Evolutionary conservation across 1,284 basidiomycete genomes (phyloP), one percentile per base, ranked within the genome.

Genomic region (Naganishia sp.): DNA sequence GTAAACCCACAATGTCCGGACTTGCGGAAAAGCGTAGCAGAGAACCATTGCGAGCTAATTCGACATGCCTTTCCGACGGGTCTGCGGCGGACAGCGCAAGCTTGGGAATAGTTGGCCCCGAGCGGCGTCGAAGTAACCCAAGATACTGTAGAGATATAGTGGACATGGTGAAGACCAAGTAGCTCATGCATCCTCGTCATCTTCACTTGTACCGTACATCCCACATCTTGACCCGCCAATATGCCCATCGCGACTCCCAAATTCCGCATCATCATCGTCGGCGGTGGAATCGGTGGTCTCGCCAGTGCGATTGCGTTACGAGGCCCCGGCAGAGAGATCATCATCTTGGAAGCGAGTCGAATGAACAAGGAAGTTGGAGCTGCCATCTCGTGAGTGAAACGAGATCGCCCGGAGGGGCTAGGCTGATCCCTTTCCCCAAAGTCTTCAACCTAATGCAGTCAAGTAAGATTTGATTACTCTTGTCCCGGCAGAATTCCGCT

Each of bases 281-380:
- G 61, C 49, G 61, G 61, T 21, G 61, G 61, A 13, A 63, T 63
- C 36, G 61, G n/a, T 13, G 61, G 61, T 31, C 49, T 63, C 36
- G 61, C 61, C 3, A 55, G 33, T 16, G 61, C 61, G 11, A 54
- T 63, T 18, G 61, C 50, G 3, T 33, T 63, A 10, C 49, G 61
- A 54, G 61, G 23, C 16, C 50, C 49, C 16, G 52, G 50, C 21
- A 2, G 52, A 54, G 25, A 53, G 42, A 63, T 63, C 25, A 63
- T 44, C 10, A 31, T 63, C 23, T 31, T 63, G 13, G 61, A 63
- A 54, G 61, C 61, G 13, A 43, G 33, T 28, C 49, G 39, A 21
- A 63, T 63, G 61, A 63, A 63, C 61, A 63, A 63, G 61, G 61
- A 63, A 31, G 52, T 63, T 15, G 61, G 61, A 9, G 61, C 61